A percentile compares a stretch with the other conserved stretches of the same genome.
These are phyloP conservation scores for Leptographium flavum DNA, from an alignment of 2,329 filamentous ascomycete genomes.

Conservation along the genomic window DNA sequence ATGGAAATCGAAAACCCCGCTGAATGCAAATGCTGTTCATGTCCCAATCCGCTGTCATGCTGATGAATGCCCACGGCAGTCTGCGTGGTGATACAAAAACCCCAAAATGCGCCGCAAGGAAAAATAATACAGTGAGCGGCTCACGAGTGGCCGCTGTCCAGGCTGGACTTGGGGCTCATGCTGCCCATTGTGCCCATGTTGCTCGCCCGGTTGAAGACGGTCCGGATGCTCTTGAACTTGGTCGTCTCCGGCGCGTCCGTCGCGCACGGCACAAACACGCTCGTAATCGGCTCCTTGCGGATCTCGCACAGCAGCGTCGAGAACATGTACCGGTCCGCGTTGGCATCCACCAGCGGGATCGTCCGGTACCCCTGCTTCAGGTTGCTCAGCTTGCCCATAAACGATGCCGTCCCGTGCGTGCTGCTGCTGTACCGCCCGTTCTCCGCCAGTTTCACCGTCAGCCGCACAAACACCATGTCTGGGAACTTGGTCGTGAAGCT, in stretches of 20 bases:
- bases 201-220: conserved; percentile 37
- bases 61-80: too few relatives aligned
- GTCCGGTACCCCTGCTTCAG: conserved; percentile 89
- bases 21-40: too few relatives aligned
- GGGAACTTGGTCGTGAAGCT: conserved; percentile 87
- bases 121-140: neutral
- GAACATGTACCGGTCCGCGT: conserved; percentile 87
- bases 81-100: too few relatives aligned
- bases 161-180: conserved; percentile 36
- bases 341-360: conserved; percentile 72
- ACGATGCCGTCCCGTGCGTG: conserved; percentile 56
- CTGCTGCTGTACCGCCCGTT: conserved; percentile 60
- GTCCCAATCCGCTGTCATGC: too few relatives aligned
- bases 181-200: too few relatives aligned
- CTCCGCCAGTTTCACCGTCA: conserved; percentile 76
- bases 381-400: conserved; percentile 81
- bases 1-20: too few relatives aligned
- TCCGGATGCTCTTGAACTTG: conserved; percentile 35
- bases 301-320: conserved; percentile 89
- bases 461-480: conserved; percentile 83
- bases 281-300: conserved; percentile 45
- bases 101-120: neutral
- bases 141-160: conserved; percentile 20
- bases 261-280: conserved; percentile 38
- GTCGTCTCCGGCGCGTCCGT: conserved; percentile 24